phyloP scores from a whole-genome alignment of 805 yeast species.

The Schizosaccharomyces octosporus region DNA sequence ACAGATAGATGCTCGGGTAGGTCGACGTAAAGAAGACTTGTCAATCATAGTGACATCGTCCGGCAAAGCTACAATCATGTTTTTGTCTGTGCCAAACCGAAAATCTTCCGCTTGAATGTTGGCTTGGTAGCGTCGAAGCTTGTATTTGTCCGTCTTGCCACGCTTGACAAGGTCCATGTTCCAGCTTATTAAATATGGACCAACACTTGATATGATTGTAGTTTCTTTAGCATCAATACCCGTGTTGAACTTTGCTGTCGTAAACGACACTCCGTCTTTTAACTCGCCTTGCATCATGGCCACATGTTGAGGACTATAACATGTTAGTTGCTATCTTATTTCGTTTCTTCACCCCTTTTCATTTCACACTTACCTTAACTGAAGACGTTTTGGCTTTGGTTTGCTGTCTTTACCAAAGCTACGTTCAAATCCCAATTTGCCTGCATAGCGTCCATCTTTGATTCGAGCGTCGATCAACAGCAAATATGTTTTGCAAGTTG shows the following conservation, averaged over 20 bases:
- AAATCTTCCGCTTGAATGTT: slow-evolving; percentile 48
- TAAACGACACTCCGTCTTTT: slow-evolving; percentile 24
- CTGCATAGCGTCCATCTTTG: slow-evolving; percentile 34
- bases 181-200: slow-evolving; percentile 70
- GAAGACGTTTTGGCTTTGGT: slow-evolving; percentile 45
- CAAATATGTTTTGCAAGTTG: slow-evolving; percentile 51
- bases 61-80: slow-evolving; percentile 47
- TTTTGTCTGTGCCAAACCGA: slow-evolving; percentile 43
- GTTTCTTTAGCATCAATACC: slow-evolving; percentile 42
- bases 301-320: slow-evolving; percentile 36
- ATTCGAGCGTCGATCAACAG: slow-evolving; percentile 44
- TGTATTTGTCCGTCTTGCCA: slow-evolving; percentile 31
- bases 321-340: background rate
- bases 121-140: slow-evolving; percentile 33
- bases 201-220: slow-evolving; percentile 50
- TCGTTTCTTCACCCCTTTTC: background rate
- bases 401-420: slow-evolving; percentile 39
- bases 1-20: slow-evolving; percentile 25
- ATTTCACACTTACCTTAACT: slow-evolving; percentile 15
- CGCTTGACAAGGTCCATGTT: slow-evolving; percentile 33
- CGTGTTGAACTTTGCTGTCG: slow-evolving; percentile 55
- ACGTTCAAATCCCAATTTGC: slow-evolving; percentile 36
- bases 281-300: slow-evolving; percentile 32
- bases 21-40: slow-evolving; percentile 31
- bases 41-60: slow-evolving; percentile 49